phyloP scores from a whole-genome alignment of 495 filamentous ascomycete species.

The Annulohypoxylon moriforme region DNA sequence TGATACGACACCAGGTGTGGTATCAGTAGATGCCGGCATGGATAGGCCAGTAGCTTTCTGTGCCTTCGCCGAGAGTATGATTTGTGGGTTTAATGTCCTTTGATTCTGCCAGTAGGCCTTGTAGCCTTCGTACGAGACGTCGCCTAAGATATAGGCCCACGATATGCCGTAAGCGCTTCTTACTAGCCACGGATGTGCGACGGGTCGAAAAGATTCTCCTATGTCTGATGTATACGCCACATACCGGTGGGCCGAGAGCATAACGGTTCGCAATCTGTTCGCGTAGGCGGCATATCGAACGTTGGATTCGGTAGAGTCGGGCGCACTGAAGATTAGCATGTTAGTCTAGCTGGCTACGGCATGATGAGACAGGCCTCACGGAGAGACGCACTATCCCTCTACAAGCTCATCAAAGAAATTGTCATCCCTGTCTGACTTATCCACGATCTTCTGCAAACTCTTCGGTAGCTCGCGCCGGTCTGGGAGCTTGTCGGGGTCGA shows the following conservation, averaged over 20 bases:
- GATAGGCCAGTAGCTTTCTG: conserved; percentile 52
- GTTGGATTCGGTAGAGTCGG: conserved; percentile 83
- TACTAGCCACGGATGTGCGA: conserved; percentile 87
- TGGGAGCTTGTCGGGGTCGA: conserved; percentile 63
- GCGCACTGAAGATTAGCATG: conserved; percentile 63
- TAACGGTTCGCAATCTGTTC: conserved; percentile 84
- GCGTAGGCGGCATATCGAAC: conserved; percentile 95
- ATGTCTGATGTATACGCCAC: conserved; percentile 98
- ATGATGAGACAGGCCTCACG: conserved; percentile 18
- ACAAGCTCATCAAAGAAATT: conserved; percentile 81
- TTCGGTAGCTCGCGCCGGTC: conserved; percentile 72
- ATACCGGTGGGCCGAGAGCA: conserved; percentile 92
- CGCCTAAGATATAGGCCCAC: conserved; percentile 91
- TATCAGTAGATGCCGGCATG: conserved; percentile 29
- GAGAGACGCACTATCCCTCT: conserved; percentile 77
- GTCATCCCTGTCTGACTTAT: conserved; percentile 74
- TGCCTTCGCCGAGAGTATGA: conserved; percentile 55
- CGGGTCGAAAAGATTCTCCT: conserved; percentile 93
- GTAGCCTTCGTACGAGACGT: conserved; percentile 94
- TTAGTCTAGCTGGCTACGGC: conserved; percentile 17
- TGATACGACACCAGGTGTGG: conserved; percentile 67
- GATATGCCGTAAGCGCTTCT: conserved; percentile 87
- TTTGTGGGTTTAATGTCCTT: conserved; percentile 61
- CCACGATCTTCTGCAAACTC: conserved; percentile 75
- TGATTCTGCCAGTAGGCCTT: conserved; percentile 91